Evolutionary conservation across 176 grass and related monocot species (phyloP), one percentile per base, ranked within the genome.

Genomic region (Bromus sterilis): DNA sequence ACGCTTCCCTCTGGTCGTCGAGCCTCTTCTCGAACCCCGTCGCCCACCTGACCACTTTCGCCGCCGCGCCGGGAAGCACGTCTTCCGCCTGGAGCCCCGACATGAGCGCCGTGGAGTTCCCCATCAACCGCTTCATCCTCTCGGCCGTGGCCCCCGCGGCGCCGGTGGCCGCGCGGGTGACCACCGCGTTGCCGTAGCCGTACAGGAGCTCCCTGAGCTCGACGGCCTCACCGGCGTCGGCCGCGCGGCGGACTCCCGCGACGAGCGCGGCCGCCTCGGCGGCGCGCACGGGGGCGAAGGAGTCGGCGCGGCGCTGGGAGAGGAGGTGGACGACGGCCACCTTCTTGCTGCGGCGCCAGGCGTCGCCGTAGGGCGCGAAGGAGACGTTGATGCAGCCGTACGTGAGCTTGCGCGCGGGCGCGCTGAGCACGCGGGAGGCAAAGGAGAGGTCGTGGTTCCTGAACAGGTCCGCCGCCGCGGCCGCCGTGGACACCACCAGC

Each of bases 291-390:
- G 58, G 56, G 25, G 43, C 35, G 61, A 87, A 78, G 39, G 69
- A 56, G 32, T 69, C 59, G 11, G 83, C 77, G 49, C 76, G 77
- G n/a, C 66, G 82, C 15, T 35, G 71, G 42, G 69, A 56, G 46
- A 91, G 85, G 39, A 91, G 81, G 62, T 87, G 89, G 29, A 80
- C 61, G 7, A 77, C 69, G 66, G 77, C 60, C 7, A 85, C 26
- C 80, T 87, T 87, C 62, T 84, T 84, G 24, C 69, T 40, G 56
- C 80, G 89, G 71, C 71, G 85, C 85, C 89, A 91, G 21, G 5
- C 29, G 11, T 87, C 81, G 4, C 89, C 76, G 25, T 81, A 81
- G 11, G 80, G 67, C 56, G 77, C 66, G 77, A 91, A 91, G 21
- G 81, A 78, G 73, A 91, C 55, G 74, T 85, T 87, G 48, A 51